phyloP scores from a whole-genome alignment of 352 stramenopile species.

The Bremia lactucae region DNA sequence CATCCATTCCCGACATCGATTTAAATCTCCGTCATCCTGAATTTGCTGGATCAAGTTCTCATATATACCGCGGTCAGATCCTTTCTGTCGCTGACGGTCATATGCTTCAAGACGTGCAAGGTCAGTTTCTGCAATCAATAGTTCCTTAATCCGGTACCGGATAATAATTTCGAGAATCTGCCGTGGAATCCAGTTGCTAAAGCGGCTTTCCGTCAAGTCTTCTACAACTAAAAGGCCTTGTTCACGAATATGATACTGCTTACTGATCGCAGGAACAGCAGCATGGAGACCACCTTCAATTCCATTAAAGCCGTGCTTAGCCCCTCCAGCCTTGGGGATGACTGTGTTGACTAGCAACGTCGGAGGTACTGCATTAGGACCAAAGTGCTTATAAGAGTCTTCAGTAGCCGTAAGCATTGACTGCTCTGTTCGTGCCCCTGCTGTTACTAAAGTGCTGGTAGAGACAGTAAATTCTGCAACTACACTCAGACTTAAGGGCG shows the following conservation, averaged over 20 bases:
- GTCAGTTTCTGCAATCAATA: conserved; percentile 65
- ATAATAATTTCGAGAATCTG: conserved; percentile 80
- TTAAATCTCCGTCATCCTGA: conserved; percentile 75
- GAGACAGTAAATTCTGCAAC: conserved; percentile 72
- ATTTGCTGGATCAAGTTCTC: conserved; percentile 86
- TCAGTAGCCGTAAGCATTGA: conserved; percentile 49
- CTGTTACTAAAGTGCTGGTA: conserved; percentile 46
- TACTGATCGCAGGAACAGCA: conserved; percentile 55
- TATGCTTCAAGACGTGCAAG: conserved; percentile 67
- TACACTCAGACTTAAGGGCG: conserved; percentile 32
- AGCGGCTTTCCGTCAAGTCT: conserved; percentile 72
- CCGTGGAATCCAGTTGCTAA: conserved; percentile 74
- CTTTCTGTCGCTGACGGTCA: conserved; percentile 67
- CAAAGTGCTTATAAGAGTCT: conserved; percentile 67
- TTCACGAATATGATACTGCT: conserved; percentile 82
- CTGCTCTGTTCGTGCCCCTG: conserved; percentile 51
- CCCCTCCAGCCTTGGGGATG: conserved; percentile 51
- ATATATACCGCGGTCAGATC: conserved; percentile 72
- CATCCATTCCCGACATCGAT: conserved; percentile 80
- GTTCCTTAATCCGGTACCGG: conserved; percentile 59
- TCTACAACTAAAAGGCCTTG: conserved; percentile 71
- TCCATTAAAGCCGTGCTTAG: conserved; percentile 53
- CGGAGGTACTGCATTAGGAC: conserved; percentile 36
- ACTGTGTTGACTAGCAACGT: conserved; percentile 75
- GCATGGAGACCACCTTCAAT: conserved; percentile 38